Evolutionary conservation across 1,139 yeast species (phyloP), one percentile per base, ranked within the genome.

Genomic region (Candida smagusa): DNA sequence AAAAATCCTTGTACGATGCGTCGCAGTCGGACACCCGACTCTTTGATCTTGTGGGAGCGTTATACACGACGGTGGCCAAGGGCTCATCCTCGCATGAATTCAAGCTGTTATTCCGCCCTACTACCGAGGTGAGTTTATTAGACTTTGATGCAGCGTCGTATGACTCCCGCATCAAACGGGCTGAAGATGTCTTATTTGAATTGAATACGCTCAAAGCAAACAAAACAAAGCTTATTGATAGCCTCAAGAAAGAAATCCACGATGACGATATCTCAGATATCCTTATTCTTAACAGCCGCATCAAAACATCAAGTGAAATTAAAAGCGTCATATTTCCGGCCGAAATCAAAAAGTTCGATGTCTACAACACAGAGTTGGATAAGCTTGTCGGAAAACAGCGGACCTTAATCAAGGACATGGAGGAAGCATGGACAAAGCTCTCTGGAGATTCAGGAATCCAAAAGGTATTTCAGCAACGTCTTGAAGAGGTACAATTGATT

Each of bases 181-280:
- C 78, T 13, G 77, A 79, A 38, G 74, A 76, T 22, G 48, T 67
- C 34, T 59, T 77, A 39, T 65, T 76, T 46, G 72, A 67, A 43
- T 50, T 74, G 46, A 66, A 68, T 36, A 51, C 52, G 8, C 51
- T 83, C 28, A 74, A 76, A 49, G 66, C 74, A 24, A 92, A 84
- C 52, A 79, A 95, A 38, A 59, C 65, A 12, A 69, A 78, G 32
- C 71, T 84, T 2, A 67, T 86, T 31, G 71, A 71, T 2, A 87
- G 80, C 35, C 70, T 90, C 53, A 89, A 88, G 54, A 72, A 68
- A 6, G 77, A 76, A 38, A 81, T 87, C 30, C 95, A 84, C 51
- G 71, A 75, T 13, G 98, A 92, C 59, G 97, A 92, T 55, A 88
- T 90, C 36, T 84, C 96, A 0, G 82, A 85, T 40, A 70, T 84